Evolutionary conservation across 768 basidiomycete genomes (phyloP).

Genomic region (Boletales sp.): DNA sequence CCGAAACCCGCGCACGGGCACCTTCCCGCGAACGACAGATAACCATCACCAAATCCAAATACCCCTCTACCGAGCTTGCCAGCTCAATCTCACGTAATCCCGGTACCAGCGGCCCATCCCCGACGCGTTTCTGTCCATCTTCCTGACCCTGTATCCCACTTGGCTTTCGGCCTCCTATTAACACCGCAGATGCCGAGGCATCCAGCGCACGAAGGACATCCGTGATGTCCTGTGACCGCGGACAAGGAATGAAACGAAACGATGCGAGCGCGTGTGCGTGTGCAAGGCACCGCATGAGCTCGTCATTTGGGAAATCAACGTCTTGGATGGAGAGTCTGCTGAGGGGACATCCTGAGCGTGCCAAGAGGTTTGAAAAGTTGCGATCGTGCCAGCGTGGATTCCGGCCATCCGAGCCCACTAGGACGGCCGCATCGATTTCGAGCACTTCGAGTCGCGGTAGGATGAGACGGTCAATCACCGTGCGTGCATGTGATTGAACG

Average conservation of each 20-base stretch:
- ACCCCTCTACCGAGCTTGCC: conserved; percentile 11
- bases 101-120: conserved; percentile 1
- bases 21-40: conserved; percentile 11
- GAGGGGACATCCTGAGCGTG: conserved; percentile 13
- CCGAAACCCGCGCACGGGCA: background rate
- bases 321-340: conserved; percentile 12
- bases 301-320: conserved; percentile 14
- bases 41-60: conserved; percentile 6
- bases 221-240: conserved; percentile 12
- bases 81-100: conserved; percentile 13
- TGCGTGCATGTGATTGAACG: background rate
- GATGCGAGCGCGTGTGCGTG: conserved; percentile 8
- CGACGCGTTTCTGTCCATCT: background rate
- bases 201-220: conserved; percentile 8
- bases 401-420: background rate
- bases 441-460: conserved; percentile 19
- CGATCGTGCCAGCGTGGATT: conserved; percentile 4
- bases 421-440: conserved; percentile 11
- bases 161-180: background rate
- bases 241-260: conserved; percentile 15
- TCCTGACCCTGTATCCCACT: background rate
- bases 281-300: conserved; percentile 18
- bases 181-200: background rate
- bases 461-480: conserved; percentile 8
- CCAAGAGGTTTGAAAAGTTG: conserved; percentile 16